Base-by-base conservation (phyloP, 805 yeast genomes). In the Candida manassasensis region DNA sequence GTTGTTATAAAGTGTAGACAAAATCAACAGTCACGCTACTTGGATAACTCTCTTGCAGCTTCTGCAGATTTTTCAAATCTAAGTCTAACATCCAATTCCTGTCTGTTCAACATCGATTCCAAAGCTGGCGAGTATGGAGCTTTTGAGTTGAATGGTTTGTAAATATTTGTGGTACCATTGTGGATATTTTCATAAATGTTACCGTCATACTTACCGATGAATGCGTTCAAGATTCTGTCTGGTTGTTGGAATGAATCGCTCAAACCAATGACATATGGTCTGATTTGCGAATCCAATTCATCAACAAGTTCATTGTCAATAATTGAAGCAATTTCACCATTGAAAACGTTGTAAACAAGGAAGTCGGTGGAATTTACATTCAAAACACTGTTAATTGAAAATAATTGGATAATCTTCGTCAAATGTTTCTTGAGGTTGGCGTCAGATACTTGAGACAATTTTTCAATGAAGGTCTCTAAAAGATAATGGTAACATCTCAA, bases 331-430 rank as follows among this genome's bases (percentile, higher is more conserved):
- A 44, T 34, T 16, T 64, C 64, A 7, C 82, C 62, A 8, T 75
- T 59, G 22, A 82, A 62, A 34, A 80, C 70, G 19, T 73, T 72
- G 51, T 71, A 74, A 44, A 81, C 82, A 55, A 85, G 66, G 62
- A 88, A 88, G 27, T 73, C 67, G 39, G 88, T 81, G 12, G 85
- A 73, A 59, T 77, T 84, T 36, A 72, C 71, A 49, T 86, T 90
- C 47, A 65, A 53, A 47, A 86, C 72, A 42, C 76, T 73, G 52
- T 77, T 70, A 26, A 80, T 53, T 13, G 51, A 49, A 57, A 81
- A 85, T 39, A 84, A 59, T 43, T 67, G 73, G 32, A 81, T 78
- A 39, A 88, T 54, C 27, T 67, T 58, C 40, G 64, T 61, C 50
- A 88, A 65, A 24, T 71, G 65, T 15, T 69, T 64, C 37, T 61